Evolutionary conservation across 2,329 filamentous ascomycete genomes (phyloP).

Genomic region (Neofusicoccum laricinum): DNA sequence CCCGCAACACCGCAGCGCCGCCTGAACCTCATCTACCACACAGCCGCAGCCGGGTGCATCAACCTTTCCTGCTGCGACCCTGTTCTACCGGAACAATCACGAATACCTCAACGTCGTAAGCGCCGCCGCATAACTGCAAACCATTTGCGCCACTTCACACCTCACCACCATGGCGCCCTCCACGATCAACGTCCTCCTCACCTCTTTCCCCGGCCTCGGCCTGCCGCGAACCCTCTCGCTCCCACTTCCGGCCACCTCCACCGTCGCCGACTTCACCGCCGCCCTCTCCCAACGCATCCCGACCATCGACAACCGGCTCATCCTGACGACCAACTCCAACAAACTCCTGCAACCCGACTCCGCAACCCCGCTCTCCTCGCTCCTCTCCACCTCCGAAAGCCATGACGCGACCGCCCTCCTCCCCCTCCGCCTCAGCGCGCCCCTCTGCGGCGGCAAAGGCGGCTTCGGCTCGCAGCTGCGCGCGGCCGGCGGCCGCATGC

Average conservation of each 20-base stretch:
- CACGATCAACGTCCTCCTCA: constrained; percentile 77
- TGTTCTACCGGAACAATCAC: not conserved
- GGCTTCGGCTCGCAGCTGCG: constrained; percentile 97
- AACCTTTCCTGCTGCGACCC: not conserved
- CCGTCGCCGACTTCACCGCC: constrained; percentile 68
- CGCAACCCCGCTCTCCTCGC: constrained; percentile 55
- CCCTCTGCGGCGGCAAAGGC: constrained; percentile 89
- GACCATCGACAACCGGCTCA: constrained; percentile 56
- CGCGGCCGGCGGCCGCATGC: constrained; percentile 95
- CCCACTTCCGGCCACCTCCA: constrained; percentile 64
- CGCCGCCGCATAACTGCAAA: not conserved
- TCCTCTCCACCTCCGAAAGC: constrained; percentile 50
- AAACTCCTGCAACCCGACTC: constrained; percentile 61
- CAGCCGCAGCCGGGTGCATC: too few species aligned
- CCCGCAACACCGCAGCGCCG: not conserved
- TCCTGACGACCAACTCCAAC: constrained; percentile 80
- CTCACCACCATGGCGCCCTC: constrained; percentile 51
- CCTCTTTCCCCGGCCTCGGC: constrained; percentile 78
- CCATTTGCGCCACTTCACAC: not conserved
- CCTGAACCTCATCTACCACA: not conserved
- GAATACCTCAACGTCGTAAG: not conserved
- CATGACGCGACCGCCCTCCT: constrained; percentile 67
- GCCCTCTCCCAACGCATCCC: constrained; percentile 58
- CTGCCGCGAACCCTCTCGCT: constrained; percentile 80
- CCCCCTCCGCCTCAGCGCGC: constrained; percentile 74